Percentiles rank a stretch among this genome's conserved stretches.
Conservation (phyloP, 179 eudicot species). For the Nepenthes alata region DNA sequence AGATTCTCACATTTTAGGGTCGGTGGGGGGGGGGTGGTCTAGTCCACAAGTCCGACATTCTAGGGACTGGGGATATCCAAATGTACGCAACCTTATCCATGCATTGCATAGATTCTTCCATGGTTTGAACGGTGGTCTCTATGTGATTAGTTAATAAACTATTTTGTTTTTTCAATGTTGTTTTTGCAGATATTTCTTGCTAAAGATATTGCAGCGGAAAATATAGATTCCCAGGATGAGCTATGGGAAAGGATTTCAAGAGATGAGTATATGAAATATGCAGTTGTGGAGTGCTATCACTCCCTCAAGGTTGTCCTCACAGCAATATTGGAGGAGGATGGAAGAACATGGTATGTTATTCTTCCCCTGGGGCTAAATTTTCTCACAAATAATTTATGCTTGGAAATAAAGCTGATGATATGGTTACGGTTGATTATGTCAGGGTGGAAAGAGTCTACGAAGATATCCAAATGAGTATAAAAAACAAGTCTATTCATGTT, state of each 20-base stretch:
- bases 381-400: neutral
- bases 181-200: conserved; percentile 72
- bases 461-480: conserved; percentile 50
- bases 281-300: conserved; percentile 75
- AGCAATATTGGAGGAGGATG: conserved; percentile 74
- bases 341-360: conserved; percentile 59
- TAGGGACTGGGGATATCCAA: too few relatives aligned
- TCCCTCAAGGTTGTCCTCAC: conserved; percentile 55
- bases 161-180: neutral
- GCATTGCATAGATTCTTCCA: too few relatives aligned
- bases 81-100: too few relatives aligned
- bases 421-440: conserved; percentile 7
- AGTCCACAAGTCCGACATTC: too few relatives aligned
- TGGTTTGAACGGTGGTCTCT: too few relatives aligned
- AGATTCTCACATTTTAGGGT: neutral
- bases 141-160: too few relatives aligned
- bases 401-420: neutral
- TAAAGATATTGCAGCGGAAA: conserved; percentile 77
- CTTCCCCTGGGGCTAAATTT: neutral
- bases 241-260: conserved; percentile 81
- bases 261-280: conserved; percentile 96
- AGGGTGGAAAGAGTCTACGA: conserved; percentile 90
- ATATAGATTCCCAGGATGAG: conserved; percentile 63
- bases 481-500: conserved; percentile 26
- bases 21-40: too few relatives aligned